Percentiles rank a stretch among this genome's conserved stretches.
Evolutionary conservation across 768 basidiomycete genomes (phyloP).

Genomic region (Vishniacozyma victoriae): DNA sequence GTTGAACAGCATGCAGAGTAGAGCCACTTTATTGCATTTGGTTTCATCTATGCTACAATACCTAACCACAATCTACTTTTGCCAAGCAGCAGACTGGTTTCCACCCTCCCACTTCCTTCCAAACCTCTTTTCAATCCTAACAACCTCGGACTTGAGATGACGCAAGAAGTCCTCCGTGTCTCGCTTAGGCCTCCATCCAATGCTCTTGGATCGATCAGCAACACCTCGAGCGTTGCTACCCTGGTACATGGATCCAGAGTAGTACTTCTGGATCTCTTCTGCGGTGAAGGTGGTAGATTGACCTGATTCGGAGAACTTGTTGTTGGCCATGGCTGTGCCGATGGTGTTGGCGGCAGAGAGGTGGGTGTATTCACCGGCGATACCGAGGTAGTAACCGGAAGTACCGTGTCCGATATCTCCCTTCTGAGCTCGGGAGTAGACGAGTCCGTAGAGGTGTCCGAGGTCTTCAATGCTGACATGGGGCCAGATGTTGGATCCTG

Average conservation of each 20-base stretch:
- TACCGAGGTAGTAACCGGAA: conserved; percentile 43
- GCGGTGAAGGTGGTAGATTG: conserved; percentile 33
- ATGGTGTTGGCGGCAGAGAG: conserved; percentile 28
- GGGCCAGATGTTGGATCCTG: conserved; percentile 41
- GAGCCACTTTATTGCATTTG: too few relatives aligned
- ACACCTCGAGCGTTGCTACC: conserved; percentile 37
- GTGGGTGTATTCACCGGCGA: conserved; percentile 40
- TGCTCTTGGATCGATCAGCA: conserved; percentile 35
- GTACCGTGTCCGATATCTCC: conserved; percentile 42
- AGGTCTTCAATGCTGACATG: conserved; percentile 40
- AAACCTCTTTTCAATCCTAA: conserved; percentile 21
- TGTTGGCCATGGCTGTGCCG: conserved; percentile 33
- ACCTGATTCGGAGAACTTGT: conserved; percentile 14
- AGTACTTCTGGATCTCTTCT: conserved; percentile 44
- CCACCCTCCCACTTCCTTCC: conserved; percentile 9
- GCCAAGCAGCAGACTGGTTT: background rate
- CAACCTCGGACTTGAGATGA: conserved; percentile 18
- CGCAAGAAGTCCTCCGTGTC: conserved; percentile 20
- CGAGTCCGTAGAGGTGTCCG: conserved; percentile 31
- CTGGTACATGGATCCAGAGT: conserved; percentile 22
- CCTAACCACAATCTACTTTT: background rate
- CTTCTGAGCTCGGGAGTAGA: conserved; percentile 25
- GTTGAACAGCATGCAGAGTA: too few relatives aligned
- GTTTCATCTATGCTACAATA: too few relatives aligned
- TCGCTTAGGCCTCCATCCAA: conserved; percentile 43